These are phyloP conservation scores for Boletus vermiculosoides DNA, from an alignment of 768 basidiomycete species.

Conservation along the genomic window DNA sequence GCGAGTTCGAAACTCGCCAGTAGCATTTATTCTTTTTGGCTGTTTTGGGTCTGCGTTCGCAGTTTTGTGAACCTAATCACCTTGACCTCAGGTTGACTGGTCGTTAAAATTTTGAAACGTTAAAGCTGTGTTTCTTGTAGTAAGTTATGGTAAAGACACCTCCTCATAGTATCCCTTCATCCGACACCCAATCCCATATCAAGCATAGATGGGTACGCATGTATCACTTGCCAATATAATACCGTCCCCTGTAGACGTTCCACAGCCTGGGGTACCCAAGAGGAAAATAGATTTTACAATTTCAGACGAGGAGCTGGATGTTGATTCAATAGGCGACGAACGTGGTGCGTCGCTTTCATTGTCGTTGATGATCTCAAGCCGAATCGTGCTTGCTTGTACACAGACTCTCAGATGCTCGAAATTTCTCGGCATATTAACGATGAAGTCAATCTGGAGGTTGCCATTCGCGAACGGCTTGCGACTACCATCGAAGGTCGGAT, in stretches of 20 bases:
- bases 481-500: constrained; percentile 45
- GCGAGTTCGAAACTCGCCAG: too few species aligned
- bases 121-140: too few species aligned
- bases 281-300: constrained; percentile 5
- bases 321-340: constrained; percentile 10
- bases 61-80: too few species aligned
- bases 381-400: neutral
- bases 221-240: constrained; percentile 19
- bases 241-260: constrained; percentile 15
- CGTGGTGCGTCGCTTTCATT: constrained; percentile 15
- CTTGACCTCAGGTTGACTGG: too few species aligned
- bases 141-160: too few species aligned
- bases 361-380: neutral
- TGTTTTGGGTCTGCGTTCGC: too few species aligned
- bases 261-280: constrained; percentile 10
- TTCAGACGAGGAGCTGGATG: constrained; percentile 13
- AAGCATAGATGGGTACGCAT: constrained; percentile 26
- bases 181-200: constrained; percentile 1
- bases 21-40: too few species aligned
- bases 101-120: too few species aligned
- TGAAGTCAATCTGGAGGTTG: constrained; percentile 45
- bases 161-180: too few species aligned
- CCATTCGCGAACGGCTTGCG: constrained; percentile 40
- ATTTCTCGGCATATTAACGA: constrained; percentile 27
- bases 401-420: constrained; percentile 16